Conservation (phyloP, 345 rosid genomes). For the Aethionema arabicum region DNA sequence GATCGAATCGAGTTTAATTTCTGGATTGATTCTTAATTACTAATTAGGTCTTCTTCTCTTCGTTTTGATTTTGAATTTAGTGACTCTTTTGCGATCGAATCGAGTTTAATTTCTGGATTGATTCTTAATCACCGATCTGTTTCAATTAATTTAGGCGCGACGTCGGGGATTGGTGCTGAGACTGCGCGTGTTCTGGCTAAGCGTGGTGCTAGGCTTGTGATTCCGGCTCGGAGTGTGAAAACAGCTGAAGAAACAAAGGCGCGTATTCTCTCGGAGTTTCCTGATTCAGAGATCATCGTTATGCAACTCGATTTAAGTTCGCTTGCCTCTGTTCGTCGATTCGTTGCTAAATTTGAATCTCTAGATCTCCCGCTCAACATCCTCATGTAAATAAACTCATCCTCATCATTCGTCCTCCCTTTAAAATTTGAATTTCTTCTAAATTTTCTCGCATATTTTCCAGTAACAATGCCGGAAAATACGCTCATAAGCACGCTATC, state of each 20-base stretch:
- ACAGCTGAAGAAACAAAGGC: slow-evolving; percentile 82
- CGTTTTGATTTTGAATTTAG: not conserved
- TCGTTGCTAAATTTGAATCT: slow-evolving; percentile 68
- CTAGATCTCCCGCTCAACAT: slow-evolving; percentile 77
- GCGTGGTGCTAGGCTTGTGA: slow-evolving; percentile 73
- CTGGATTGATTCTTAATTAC: not conserved
- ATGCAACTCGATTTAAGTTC: slow-evolving; percentile 96
- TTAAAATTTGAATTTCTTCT: not conserved
- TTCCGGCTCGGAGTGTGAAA: slow-evolving; percentile 80
- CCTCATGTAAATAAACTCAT: slow-evolving; percentile 45
- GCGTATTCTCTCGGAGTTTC: slow-evolving; percentile 68
- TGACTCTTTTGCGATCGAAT: not conserved
- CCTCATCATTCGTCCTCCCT: not conserved
- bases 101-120: too few relatives aligned
- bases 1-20: not conserved
- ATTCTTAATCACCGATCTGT: not conserved
- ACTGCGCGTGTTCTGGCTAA: slow-evolving; percentile 84
- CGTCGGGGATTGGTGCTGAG: slow-evolving; percentile 98
- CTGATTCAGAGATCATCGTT: slow-evolving; percentile 59
- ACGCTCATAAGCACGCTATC: slow-evolving; percentile 70
- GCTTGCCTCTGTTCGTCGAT: slow-evolving; percentile 61
- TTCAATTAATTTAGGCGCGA: slow-evolving; percentile 53
- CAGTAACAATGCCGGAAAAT: slow-evolving; percentile 92
- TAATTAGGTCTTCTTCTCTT: not conserved
- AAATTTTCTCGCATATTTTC: not conserved